Conservation (phyloP, 768 basidiomycete genomes). For the Lactarius trivialis region DNA sequence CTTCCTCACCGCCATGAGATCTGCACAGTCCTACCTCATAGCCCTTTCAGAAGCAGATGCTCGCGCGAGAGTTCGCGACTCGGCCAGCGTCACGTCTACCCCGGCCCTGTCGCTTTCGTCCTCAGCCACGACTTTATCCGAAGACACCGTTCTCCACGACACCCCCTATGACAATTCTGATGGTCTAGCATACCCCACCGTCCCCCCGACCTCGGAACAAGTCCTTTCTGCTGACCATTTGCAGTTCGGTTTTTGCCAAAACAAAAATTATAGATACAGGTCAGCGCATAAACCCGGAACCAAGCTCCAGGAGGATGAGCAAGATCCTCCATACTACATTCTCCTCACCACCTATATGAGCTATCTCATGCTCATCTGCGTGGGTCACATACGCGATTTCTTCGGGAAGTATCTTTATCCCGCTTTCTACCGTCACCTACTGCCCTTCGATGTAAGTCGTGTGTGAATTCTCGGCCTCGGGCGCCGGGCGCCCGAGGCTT, state of each 20-base stretch:
- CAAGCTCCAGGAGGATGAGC: slow-evolving; percentile 50
- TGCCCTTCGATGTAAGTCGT: slow-evolving; percentile 70
- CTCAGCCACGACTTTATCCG: slow-evolving; percentile 59
- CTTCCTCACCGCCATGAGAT: slow-evolving; percentile 37
- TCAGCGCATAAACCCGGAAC: slow-evolving; percentile 52
- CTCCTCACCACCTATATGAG: slow-evolving; percentile 87
- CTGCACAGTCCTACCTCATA: slow-evolving; percentile 54
- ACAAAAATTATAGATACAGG: slow-evolving; percentile 63
- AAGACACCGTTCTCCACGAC: slow-evolving; percentile 59
- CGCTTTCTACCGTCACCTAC: slow-evolving; percentile 68
- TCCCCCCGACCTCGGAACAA: slow-evolving; percentile 77
- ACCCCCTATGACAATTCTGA: slow-evolving; percentile 39
- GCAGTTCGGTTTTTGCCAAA: slow-evolving; percentile 88
- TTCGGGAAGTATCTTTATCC: slow-evolving; percentile 79
- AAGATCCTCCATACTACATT: slow-evolving; percentile 90
- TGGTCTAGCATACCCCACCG: slow-evolving; percentile 51
- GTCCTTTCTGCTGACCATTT: slow-evolving; percentile 74
- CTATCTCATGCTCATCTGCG: slow-evolving; percentile 84
- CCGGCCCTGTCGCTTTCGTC: slow-evolving; percentile 72
- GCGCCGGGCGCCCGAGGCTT: not conserved
- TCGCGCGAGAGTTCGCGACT: slow-evolving; percentile 45
- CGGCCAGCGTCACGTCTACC: slow-evolving; percentile 48
- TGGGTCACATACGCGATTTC: slow-evolving; percentile 95
- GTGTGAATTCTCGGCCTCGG: not conserved
- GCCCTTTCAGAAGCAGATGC: slow-evolving; percentile 63